Evolutionary conservation across 2,329 filamentous ascomycete species (phyloP).

Genomic region (Sporothrix schenckii): DNA sequence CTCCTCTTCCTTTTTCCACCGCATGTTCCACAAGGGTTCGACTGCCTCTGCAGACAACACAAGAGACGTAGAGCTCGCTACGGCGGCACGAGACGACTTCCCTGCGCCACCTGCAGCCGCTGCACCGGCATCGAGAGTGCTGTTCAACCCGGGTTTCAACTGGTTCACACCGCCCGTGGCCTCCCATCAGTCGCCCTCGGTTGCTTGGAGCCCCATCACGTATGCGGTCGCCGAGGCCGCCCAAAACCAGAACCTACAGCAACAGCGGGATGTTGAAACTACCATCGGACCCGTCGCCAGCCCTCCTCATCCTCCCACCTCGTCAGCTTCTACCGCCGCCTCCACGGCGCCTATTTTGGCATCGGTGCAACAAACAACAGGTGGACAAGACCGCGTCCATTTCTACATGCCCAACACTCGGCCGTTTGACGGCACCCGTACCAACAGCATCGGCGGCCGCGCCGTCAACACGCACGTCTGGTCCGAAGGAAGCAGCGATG

Average conservation of each 20-base stretch:
- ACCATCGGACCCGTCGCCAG: neutral
- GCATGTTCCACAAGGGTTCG: neutral
- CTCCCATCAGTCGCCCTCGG: neutral
- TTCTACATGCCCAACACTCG: neutral
- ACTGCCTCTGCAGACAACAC: too few relatives aligned
- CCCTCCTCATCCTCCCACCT: neutral
- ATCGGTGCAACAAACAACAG: neutral
- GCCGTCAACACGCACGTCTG: conserved; percentile 31
- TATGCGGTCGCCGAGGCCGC: neutral
- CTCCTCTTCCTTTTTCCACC: neutral
- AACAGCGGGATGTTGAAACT: too few relatives aligned
- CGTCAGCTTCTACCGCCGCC: neutral
- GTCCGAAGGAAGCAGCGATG: conserved; percentile 25
- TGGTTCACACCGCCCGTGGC: conserved; percentile 27
- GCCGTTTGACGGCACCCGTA: conserved; percentile 28
- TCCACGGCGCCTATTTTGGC: conserved; percentile 1
- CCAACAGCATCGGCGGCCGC: neutral
- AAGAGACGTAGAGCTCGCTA: conserved; percentile 5
- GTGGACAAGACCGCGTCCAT: neutral
- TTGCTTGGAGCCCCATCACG: neutral
- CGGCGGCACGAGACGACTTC: too few relatives aligned
- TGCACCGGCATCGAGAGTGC: neutral
- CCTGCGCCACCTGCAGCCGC: neutral
- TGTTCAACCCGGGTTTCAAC: conserved; percentile 32
- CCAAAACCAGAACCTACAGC: neutral